These are phyloP conservation scores for Phytophthora nicotianae DNA, from an alignment of 352 stramenopile genomes.

Conservation along the genomic window DNA sequence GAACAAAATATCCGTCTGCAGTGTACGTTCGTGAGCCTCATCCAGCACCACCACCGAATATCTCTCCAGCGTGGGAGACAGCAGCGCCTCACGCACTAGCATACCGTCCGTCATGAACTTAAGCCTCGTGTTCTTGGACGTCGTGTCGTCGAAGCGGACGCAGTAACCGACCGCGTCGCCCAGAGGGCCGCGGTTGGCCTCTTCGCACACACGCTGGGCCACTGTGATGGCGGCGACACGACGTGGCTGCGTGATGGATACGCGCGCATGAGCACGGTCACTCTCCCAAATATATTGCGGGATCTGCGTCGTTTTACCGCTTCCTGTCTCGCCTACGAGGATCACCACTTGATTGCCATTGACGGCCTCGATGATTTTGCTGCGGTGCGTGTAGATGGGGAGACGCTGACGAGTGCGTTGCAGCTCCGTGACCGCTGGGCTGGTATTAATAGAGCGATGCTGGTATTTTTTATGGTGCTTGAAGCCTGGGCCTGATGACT, in stretches of 20 bases:
- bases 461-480: conserved; percentile 44
- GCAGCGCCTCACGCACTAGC: conserved; percentile 90
- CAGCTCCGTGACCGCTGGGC: conserved; percentile 42
- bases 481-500: conserved; percentile 6
- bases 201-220: conserved; percentile 79
- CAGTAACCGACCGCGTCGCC: conserved; percentile 90
- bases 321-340: conserved; percentile 90
- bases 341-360: conserved; percentile 80
- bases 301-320: conserved; percentile 92
- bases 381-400: conserved; percentile 78
- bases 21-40: conserved; percentile 87
- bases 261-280: conserved; percentile 42
- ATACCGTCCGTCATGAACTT: conserved; percentile 95
- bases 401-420: conserved; percentile 66
- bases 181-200: conserved; percentile 52
- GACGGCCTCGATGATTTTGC: conserved; percentile 67
- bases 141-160: conserved; percentile 95
- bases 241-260: conserved; percentile 85
- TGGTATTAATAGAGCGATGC: conserved; percentile 11
- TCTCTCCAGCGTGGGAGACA: conserved; percentile 68
- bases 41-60: conserved; percentile 90
- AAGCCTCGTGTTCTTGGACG: conserved; percentile 86
- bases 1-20: conserved; percentile 92
- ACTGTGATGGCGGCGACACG: conserved; percentile 86
- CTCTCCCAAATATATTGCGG: conserved; percentile 87